Base-by-base conservation (phyloP, 495 filamentous ascomycete species). In the Chlorociboria aeruginascens region DNA sequence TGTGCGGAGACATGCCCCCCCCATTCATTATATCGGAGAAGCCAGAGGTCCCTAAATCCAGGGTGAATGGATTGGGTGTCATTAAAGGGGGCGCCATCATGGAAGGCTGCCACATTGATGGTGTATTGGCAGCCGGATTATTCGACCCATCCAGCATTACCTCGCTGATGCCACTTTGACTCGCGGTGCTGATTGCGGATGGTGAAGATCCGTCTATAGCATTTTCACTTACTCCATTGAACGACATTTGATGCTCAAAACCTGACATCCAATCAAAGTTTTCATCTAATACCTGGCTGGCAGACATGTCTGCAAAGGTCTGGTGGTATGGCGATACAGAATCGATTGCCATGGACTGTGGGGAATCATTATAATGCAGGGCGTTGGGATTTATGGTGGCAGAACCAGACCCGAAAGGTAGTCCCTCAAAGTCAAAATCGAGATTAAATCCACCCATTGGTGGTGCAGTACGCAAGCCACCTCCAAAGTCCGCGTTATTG, bases 341-440 rank as follows among this genome's bases (percentile, higher is more conserved):
- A 49, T 89, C 85, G 39, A 88, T 64, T 12, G 75, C 72, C 70
- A 82, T 81, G 34, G 73, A 74, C 43, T 80, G 81, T 17, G 86
- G 87, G 11, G 86, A 87, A 59, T 87, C 85, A 59, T 74, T 86
- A 61, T 92, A 92, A 63, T 97, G 90, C 43, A 99, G 77, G 57
- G 95, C 89, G 52, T 89, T 89, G 13, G 92, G 92, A 63, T 99
- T 97, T 65, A 99, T 85, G 42, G 92, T 98, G 34, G 73, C 75
- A 9, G 70, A 69, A n/a, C 65, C 62, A 8, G 68, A 61, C 40
- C 74, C 79, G 62, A 89, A 88, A 42, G 86, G 70, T 46, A 87
- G 66, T 30, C 76, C 68, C 53, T 94, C 83, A 46, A 89, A 77
- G 52, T 93, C 83, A 50, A 86, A 81, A 12, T 83, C 83, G 32